Conservation (phyloP, 805 yeast species). For the Zygosaccharomyces bailii region DNA sequence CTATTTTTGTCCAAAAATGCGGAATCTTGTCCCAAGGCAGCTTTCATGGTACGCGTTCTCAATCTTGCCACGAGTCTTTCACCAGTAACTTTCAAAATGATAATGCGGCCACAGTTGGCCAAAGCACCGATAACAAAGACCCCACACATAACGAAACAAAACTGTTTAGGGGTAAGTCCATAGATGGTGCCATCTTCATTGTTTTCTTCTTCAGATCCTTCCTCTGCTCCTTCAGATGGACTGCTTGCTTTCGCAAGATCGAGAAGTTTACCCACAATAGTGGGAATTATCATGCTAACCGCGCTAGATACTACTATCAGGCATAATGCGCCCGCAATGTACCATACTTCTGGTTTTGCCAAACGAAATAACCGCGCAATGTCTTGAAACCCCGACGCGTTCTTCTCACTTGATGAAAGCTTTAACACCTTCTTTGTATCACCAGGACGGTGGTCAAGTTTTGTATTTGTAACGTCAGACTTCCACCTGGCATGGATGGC, state of each 20-base stretch:
- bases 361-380: slow-evolving; percentile 47
- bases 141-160: slow-evolving; percentile 57
- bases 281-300: slow-evolving; percentile 76
- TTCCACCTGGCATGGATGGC: slow-evolving; percentile 1
- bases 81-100: slow-evolving; percentile 72
- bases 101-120: slow-evolving; percentile 79
- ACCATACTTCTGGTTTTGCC: slow-evolving; percentile 54
- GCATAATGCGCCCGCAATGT: slow-evolving; percentile 57
- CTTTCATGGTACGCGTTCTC: slow-evolving; percentile 71
- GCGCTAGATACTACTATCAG: slow-evolving; percentile 69
- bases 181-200: slow-evolving; percentile 39
- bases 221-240: slow-evolving; percentile 18
- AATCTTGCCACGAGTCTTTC: slow-evolving; percentile 83
- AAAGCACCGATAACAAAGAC: slow-evolving; percentile 70
- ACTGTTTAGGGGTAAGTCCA: slow-evolving; percentile 62
- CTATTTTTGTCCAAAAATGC: slow-evolving; percentile 85
- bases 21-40: slow-evolving; percentile 79
- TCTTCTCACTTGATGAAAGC: slow-evolving; percentile 35
- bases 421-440: slow-evolving; percentile 9
- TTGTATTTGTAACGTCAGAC: not conserved
- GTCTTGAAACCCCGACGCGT: slow-evolving; percentile 36
- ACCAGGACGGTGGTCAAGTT: not conserved
- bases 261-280: slow-evolving; percentile 78
- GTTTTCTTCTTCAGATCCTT: slow-evolving; percentile 22
- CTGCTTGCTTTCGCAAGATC: slow-evolving; percentile 54